Evolutionary conservation across 2,329 filamentous ascomycete species (phyloP), one percentile per base, ranked within the genome.

Genomic region (Alternaria sp.): DNA sequence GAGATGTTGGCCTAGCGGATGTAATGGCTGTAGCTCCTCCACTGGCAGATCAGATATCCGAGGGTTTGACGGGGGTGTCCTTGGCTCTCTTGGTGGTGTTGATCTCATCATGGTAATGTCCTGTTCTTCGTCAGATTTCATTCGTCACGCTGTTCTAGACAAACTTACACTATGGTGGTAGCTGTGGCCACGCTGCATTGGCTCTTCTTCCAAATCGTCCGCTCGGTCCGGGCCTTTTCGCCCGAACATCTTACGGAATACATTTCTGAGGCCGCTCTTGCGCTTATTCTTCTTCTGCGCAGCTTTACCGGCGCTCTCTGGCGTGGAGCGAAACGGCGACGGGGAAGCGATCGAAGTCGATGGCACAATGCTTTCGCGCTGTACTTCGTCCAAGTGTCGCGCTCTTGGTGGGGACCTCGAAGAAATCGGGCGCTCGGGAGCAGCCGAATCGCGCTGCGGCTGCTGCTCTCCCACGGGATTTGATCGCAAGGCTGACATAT

Each of bases 221-320:
- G 58, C 59, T 49, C 73, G 71, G 11, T 77, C 74, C 15, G 71
- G 74, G 30, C 71, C 69, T 59, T 68, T 78, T 40, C 73, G 71
- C 13, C 78, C 75, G 57, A 81, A 80, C 74, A 81, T 80, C 56
- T 79, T 79, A 4, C 77, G 72, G 52, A 81, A 78, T 7, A 79
- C 78, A 65, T 72, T 71, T 36, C 75, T 66, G 25, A 81, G 68
- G 9, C 77, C 76, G 44, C 79, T 79, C 60, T 76, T 78, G 40
- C 77, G 74, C 65, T 78, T 40, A 10, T 40, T 76, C 66, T 75
- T 76, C 70, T 74, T 78, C 32, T 74, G 68, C 11, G 71, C 62
- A 52, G 66, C 21, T 49, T 73, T 72, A 9, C 62, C 64, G n/a
- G 67, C 61, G 52, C 73, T 77, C 23, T 79, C 75, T 32, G 73